A percentile compares a stretch with the other conserved stretches of the same genome.
These are phyloP conservation scores for Phascolomyces articulosus DNA, from an alignment of 371 early-diverging fungal genomes.

Conservation along the genomic window DNA sequence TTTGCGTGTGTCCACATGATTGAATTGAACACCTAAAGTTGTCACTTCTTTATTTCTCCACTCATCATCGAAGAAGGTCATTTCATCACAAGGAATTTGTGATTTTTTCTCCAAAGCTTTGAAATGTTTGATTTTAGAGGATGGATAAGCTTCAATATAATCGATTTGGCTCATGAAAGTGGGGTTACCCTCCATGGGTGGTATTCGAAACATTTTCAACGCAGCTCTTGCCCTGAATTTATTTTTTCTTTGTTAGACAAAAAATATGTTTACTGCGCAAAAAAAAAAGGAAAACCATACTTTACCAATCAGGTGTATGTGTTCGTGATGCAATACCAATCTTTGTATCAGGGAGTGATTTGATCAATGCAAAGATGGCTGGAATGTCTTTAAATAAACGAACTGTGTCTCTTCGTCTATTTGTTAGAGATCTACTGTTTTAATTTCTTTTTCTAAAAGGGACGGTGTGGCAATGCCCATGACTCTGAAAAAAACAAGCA, in stretches of 20 bases:
- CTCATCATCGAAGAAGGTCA: constrained; percentile 69
- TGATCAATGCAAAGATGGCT: constrained; percentile 37
- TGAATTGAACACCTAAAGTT: constrained; percentile 41
- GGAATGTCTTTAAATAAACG: constrained; percentile 39
- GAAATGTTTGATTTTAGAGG: constrained; percentile 50
- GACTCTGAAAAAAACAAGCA: not conserved
- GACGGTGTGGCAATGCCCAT: too few relatives aligned
- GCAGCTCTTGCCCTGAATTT: constrained; percentile 29
- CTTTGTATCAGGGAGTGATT: constrained; percentile 35
- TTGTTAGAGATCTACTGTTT: too few relatives aligned
- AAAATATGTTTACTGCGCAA: not conserved
- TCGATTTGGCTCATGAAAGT: constrained; percentile 36
- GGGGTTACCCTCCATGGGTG: constrained; percentile 20
- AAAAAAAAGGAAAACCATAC: not conserved
- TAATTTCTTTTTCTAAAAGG: too few relatives aligned
- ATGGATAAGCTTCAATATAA: constrained; percentile 48
- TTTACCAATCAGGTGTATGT: constrained; percentile 52
- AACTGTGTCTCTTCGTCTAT: not conserved
- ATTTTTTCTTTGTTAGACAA: not conserved
- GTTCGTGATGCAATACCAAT: constrained; percentile 58
- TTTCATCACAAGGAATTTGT: constrained; percentile 44
- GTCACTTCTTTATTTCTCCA: constrained; percentile 44
- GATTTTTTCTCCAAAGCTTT: constrained; percentile 31
- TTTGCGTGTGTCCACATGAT: constrained; percentile 23
- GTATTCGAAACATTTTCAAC: constrained; percentile 27